These are phyloP conservation scores for Penicillium thymicola DNA, from an alignment of 2,329 filamentous ascomycete species.

Conservation along the genomic window DNA sequence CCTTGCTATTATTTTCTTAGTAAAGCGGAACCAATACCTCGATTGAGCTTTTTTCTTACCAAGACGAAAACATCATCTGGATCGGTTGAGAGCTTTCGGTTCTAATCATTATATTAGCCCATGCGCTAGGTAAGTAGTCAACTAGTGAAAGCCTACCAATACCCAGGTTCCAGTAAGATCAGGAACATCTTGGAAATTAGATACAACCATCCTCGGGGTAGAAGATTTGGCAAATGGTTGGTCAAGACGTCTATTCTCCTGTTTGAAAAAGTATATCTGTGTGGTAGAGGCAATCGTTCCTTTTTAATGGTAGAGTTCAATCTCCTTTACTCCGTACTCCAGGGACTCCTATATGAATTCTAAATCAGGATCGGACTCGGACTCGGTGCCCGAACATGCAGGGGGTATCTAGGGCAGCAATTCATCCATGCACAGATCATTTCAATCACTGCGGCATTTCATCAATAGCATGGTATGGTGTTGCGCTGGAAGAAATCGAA, in stretches of 20 bases:
- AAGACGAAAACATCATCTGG: constrained; percentile 16
- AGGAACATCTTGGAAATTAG: background rate
- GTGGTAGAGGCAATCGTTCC: background rate
- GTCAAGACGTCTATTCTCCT: too few relatives aligned
- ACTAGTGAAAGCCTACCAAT: constrained; percentile 6
- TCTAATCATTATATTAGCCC: constrained; percentile 3
- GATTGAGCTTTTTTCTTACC: constrained; percentile 1
- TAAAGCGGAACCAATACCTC: background rate
- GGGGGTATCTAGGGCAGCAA: background rate
- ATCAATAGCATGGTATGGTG: background rate
- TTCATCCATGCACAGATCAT: background rate
- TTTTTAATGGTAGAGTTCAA: background rate
- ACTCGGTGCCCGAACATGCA: constrained; percentile 11
- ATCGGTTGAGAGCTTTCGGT: constrained; percentile 18
- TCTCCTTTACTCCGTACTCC: background rate
- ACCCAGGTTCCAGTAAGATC: constrained; percentile 17
- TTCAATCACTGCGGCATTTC: background rate
- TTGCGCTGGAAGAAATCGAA: background rate
- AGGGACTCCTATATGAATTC: background rate
- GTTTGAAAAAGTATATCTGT: background rate
- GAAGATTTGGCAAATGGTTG: background rate
- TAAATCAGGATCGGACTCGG: constrained; percentile 12
- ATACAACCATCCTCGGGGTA: constrained; percentile 4
- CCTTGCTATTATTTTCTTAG: constrained; percentile 16
- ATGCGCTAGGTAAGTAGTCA: background rate